phyloP scores from a whole-genome alignment of 768 basidiomycete genomes.

The Lactarius pseudohatsudake region DNA sequence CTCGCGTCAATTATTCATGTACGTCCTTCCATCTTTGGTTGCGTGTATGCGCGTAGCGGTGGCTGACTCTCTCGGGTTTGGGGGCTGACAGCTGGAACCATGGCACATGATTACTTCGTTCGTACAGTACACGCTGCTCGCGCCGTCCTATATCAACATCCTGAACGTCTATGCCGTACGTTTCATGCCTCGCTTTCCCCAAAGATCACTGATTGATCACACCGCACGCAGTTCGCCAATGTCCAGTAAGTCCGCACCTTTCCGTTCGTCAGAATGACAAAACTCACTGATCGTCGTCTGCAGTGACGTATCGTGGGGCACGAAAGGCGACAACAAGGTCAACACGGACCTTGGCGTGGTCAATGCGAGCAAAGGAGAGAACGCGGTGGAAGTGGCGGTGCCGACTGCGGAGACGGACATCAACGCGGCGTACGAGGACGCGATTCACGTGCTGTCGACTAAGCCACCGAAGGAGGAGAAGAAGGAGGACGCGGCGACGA shows the following conservation, averaged over 20 bases:
- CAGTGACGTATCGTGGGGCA: conserved; percentile 93
- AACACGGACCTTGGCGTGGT: conserved; percentile 85
- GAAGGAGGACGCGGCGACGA: conserved; percentile 58
- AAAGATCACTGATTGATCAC: background rate
- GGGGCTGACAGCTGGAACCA: conserved; percentile 70
- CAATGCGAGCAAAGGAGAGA: conserved; percentile 60
- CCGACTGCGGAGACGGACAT: conserved; percentile 89
- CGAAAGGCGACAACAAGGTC: conserved; percentile 90
- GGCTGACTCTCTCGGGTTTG: background rate
- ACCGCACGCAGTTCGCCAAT: conserved; percentile 64
- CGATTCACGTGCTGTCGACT: conserved; percentile 73
- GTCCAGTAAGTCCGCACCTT: conserved; percentile 50
- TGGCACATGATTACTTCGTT: conserved; percentile 99
- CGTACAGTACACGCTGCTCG: conserved; percentile 87
- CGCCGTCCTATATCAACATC: conserved; percentile 91
- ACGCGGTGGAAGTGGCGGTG: conserved; percentile 83
- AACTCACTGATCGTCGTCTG: conserved; percentile 3
- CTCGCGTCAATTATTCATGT: no score
- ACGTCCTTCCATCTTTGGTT: background rate
- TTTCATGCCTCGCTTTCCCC: conserved; percentile 1
- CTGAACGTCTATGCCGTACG: conserved; percentile 76
- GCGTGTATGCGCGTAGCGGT: no score
- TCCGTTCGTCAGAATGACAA: background rate
- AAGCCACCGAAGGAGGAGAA: conserved; percentile 74
- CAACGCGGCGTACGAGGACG: conserved; percentile 88